Conservation (phyloP, 768 basidiomycete species). For the Hortiboletus flavorubellus region DNA sequence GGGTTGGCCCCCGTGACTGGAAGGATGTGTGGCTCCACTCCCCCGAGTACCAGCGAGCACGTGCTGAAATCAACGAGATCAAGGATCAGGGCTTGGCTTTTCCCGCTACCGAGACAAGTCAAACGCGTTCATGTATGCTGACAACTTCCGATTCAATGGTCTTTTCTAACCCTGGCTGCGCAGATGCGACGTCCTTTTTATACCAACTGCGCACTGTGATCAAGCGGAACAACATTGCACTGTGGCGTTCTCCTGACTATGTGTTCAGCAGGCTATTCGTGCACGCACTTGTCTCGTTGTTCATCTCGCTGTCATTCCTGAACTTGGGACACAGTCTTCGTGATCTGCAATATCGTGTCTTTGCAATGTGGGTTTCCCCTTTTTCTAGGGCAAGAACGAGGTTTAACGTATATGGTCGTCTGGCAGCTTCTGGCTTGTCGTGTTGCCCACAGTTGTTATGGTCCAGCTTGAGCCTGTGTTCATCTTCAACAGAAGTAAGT, state of each 20-base stretch:
- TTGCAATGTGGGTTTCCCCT: slow-evolving; percentile 56
- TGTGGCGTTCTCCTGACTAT: slow-evolving; percentile 86
- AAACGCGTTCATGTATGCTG: slow-evolving; percentile 47
- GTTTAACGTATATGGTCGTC: neutral
- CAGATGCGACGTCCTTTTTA: slow-evolving; percentile 72
- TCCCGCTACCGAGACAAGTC: slow-evolving; percentile 38
- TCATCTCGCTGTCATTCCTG: slow-evolving; percentile 77
- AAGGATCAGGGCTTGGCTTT: slow-evolving; percentile 45
- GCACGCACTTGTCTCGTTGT: slow-evolving; percentile 65
- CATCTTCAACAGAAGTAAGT: slow-evolving; percentile 60
- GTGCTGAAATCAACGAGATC: slow-evolving; percentile 44
- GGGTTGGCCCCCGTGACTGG: slow-evolving; percentile 81
- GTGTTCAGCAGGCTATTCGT: slow-evolving; percentile 81
- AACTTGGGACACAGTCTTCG: slow-evolving; percentile 61
- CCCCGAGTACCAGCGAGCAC: slow-evolving; percentile 46
- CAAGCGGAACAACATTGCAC: slow-evolving; percentile 59
- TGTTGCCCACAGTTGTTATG: slow-evolving; percentile 75
- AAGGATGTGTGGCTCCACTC: slow-evolving; percentile 80
- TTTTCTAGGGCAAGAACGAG: neutral
- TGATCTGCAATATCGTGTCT: slow-evolving; percentile 77
- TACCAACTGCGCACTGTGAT: slow-evolving; percentile 73
- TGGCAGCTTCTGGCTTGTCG: slow-evolving; percentile 59
- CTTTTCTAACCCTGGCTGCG: neutral
- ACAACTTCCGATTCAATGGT: neutral
- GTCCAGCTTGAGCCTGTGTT: slow-evolving; percentile 71